Evolutionary conservation across 306 rosid genomes (phyloP).

Genomic region (Dalbergia oliveri): DNA sequence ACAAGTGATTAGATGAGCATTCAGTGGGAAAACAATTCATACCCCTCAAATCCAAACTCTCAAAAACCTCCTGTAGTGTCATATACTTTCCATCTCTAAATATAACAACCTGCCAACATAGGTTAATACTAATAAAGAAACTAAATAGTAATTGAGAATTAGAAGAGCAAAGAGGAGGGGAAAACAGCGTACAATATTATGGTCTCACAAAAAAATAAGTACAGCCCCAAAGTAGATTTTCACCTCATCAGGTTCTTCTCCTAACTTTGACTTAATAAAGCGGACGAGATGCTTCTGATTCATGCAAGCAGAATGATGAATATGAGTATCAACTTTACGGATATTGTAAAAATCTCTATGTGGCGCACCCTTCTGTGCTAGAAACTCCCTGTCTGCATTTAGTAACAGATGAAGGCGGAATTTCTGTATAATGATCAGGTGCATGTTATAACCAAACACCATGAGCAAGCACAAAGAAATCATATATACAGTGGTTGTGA

Average conservation of each 20-base stretch:
- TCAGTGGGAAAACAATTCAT: constrained; percentile 30
- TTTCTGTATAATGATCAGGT: constrained; percentile 69
- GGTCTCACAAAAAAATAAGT: neutral
- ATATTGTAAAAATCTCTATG: constrained; percentile 93
- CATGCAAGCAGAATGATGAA: constrained; percentile 97
- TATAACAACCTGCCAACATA: constrained; percentile 77
- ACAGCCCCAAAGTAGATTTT: constrained; percentile 18
- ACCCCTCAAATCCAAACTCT: constrained; percentile 97
- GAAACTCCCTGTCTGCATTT: constrained; percentile 75
- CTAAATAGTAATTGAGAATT: constrained; percentile 41
- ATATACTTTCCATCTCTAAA: constrained; percentile 94
- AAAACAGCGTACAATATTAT: constrained; percentile 1
- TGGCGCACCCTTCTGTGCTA: constrained; percentile 82
- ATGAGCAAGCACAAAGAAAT: constrained; percentile 31
- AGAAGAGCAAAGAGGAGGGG: constrained; percentile 11
- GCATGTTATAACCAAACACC: constrained; percentile 46
- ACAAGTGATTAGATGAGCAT: constrained; percentile 19
- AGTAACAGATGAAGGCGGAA: constrained; percentile 85
- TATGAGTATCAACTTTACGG: constrained; percentile 90
- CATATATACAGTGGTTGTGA: constrained; percentile 31
- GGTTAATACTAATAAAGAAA: constrained; percentile 27
- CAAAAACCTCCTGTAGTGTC: constrained; percentile 90
- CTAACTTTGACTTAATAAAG: constrained; percentile 83
- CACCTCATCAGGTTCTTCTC: constrained; percentile 90
- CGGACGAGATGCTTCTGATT: constrained; percentile 93